These are phyloP conservation scores for Coniochaeta sp. DNA, from an alignment of 2,329 filamentous ascomycete genomes.

Conservation along the genomic window DNA sequence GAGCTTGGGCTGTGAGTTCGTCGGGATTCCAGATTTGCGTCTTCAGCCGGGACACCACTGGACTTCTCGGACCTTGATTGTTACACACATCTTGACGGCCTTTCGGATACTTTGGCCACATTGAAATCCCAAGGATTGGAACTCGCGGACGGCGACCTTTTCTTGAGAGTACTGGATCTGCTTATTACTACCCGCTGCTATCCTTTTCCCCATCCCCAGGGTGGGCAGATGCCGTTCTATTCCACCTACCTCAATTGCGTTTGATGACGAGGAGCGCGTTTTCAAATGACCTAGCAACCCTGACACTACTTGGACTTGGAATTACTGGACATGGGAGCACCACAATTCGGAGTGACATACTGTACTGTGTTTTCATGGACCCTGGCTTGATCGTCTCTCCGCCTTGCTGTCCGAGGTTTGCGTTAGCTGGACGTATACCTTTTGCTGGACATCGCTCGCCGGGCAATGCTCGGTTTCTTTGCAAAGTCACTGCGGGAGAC, in stretches of 20 bases:
- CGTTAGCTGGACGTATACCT: neutral
- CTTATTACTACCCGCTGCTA: neutral
- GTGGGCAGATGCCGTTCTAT: neutral
- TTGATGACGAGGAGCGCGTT: neutral
- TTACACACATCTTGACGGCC: neutral
- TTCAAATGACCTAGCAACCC: neutral
- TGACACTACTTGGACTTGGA: neutral
- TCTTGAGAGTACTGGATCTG: neutral
- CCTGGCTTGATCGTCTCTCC: neutral
- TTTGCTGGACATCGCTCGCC: neutral
- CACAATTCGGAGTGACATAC: neutral
- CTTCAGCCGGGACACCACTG: slow-evolving; percentile 17
- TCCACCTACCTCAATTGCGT: neutral
- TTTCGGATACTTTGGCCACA: neutral
- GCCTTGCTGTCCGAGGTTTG: neutral
- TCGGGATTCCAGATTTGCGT: slow-evolving; percentile 6
- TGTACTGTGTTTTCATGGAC: neutral
- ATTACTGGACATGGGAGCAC: neutral
- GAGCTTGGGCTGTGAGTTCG: slow-evolving; percentile 8
- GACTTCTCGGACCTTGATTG: neutral
- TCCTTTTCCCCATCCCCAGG: neutral
- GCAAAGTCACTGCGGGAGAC: neutral
- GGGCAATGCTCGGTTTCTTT: neutral
- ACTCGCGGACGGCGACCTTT: neutral
- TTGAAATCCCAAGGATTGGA: neutral